Conservation (phyloP, 768 basidiomycete species). For the Mycena galericulata region DNA sequence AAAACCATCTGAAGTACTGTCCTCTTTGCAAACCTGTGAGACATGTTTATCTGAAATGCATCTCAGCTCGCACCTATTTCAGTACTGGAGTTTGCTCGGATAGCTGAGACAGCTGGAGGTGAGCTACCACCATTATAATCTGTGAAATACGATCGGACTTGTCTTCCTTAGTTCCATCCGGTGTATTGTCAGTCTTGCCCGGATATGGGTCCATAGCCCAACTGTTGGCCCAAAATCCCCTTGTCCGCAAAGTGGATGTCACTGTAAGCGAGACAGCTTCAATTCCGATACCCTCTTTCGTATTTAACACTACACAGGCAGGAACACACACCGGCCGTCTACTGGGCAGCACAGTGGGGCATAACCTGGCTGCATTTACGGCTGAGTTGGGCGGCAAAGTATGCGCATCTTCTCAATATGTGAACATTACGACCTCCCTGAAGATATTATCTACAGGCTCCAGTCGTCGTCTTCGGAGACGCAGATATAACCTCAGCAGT, state of each 20-base stretch:
- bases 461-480: conserved; percentile 84
- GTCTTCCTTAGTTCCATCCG: conserved; percentile 75
- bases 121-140: conserved; percentile 26
- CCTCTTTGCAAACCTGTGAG: conserved; percentile 9
- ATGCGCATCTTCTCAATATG: conserved; percentile 18
- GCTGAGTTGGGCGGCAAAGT: conserved; percentile 92
- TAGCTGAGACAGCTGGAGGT: conserved; percentile 78
- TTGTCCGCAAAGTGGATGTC: conserved; percentile 85
- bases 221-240: conserved; percentile 71
- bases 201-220: conserved; percentile 79
- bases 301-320: conserved; percentile 56
- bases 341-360: conserved; percentile 78
- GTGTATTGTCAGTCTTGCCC: conserved; percentile 79
- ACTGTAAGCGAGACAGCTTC: conserved; percentile 63
- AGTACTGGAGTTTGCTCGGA: conserved; percentile 79
- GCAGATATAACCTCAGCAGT: conserved; percentile 80
- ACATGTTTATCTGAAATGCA: conserved; percentile 9
- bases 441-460: conserved; percentile 63
- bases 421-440: not conserved
- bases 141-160: conserved; percentile 5
- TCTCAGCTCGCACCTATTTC: conserved; percentile 80
- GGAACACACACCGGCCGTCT: conserved; percentile 83
- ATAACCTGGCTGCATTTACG: conserved; percentile 79
- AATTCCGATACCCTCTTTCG: no score
- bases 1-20: conserved; percentile 79